A percentile compares a stretch with the other conserved stretches of the same genome.
These are phyloP conservation scores for Globisporangium radiosum DNA, from an alignment of 352 stramenopile species.

Conservation along the genomic window DNA sequence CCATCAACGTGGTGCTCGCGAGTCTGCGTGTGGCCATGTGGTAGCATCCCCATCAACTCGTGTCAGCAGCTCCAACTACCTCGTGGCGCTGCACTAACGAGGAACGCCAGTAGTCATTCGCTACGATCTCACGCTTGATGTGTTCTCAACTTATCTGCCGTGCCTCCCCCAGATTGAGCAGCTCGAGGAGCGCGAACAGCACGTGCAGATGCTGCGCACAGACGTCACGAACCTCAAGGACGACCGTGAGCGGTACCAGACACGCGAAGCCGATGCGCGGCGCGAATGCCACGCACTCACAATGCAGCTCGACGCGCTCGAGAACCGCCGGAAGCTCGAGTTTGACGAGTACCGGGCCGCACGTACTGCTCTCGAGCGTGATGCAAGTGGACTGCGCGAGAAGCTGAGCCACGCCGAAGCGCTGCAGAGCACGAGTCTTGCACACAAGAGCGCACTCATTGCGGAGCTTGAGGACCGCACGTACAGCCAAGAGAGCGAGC, in stretches of 20 bases:
- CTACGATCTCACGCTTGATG: too few relatives aligned
- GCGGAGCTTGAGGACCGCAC: conserved; percentile 55
- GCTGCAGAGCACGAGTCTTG: conserved; percentile 29
- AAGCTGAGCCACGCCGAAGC: conserved; percentile 45
- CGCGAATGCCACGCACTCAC: conserved; percentile 48
- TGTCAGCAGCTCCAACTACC: too few relatives aligned
- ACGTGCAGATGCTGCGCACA: conserved; percentile 36
- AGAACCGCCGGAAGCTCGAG: conserved; percentile 50
- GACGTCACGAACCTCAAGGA: conserved; percentile 38
- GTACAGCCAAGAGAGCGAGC: conserved; percentile 47
- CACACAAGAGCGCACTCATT: conserved; percentile 53
- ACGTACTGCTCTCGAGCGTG: conserved; percentile 44
- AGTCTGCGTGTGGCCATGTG: too few relatives aligned
- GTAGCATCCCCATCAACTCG: too few relatives aligned
- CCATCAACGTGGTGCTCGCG: too few relatives aligned
- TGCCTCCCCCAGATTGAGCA: conserved; percentile 27
- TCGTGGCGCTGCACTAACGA: too few relatives aligned
- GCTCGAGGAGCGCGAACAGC: conserved; percentile 42
- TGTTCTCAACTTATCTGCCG: too few relatives aligned
- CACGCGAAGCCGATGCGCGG: conserved; percentile 53
- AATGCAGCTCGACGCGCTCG: conserved; percentile 65
- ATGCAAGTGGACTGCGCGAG: conserved; percentile 40
- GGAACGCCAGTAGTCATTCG: too few relatives aligned
- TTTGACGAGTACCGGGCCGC: conserved; percentile 63
- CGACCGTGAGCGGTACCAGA: conserved; percentile 56